phyloP scores from a whole-genome alignment of 1,284 basidiomycete species.

The Moniliella sp. region DNA sequence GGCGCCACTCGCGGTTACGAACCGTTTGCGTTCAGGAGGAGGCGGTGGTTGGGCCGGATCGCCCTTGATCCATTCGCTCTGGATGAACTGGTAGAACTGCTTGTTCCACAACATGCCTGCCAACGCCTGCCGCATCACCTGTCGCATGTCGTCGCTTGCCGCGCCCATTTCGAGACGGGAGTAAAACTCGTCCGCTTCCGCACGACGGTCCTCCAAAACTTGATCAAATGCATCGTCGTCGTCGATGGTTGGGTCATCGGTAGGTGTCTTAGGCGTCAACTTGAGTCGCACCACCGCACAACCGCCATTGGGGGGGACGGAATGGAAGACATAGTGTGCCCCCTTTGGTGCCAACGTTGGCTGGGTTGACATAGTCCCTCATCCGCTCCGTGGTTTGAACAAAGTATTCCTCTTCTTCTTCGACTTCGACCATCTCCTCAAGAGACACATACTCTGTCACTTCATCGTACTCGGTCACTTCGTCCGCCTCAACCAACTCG shows the following conservation, averaged over 20 bases:
- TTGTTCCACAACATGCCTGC: constrained; percentile 97
- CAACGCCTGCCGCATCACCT: constrained; percentile 90
- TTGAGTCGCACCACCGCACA: constrained; percentile 87
- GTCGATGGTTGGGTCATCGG: constrained; percentile 55
- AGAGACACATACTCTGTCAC: constrained; percentile 17
- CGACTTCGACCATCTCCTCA: constrained; percentile 26
- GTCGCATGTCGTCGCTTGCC: constrained; percentile 71
- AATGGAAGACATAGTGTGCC: constrained; percentile 66
- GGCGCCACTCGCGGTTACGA: constrained; percentile 54
- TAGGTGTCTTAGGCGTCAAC: constrained; percentile 55
- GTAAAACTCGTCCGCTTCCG: constrained; percentile 95
- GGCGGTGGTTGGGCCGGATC: constrained; percentile 85
- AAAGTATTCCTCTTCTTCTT: constrained; percentile 20
- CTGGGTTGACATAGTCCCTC: constrained; percentile 49
- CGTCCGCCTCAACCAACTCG: constrained; percentile 5
- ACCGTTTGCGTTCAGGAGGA: constrained; percentile 67
- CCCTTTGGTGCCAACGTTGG: constrained; percentile 74
- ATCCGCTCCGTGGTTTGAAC: constrained; percentile 11
- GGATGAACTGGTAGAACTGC: constrained; percentile 85
- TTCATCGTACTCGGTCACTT: constrained; percentile 5
- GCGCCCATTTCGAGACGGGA: constrained; percentile 45
- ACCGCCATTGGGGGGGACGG: constrained; percentile 72
- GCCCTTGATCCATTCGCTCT: constrained; percentile 82
- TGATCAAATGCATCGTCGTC: constrained; percentile 80
- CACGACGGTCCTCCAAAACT: constrained; percentile 51